Evolutionary conservation across 805 yeast species (phyloP), one percentile per base, ranked within the genome.

Genomic region (Metschnikowia drakensbergensis): DNA sequence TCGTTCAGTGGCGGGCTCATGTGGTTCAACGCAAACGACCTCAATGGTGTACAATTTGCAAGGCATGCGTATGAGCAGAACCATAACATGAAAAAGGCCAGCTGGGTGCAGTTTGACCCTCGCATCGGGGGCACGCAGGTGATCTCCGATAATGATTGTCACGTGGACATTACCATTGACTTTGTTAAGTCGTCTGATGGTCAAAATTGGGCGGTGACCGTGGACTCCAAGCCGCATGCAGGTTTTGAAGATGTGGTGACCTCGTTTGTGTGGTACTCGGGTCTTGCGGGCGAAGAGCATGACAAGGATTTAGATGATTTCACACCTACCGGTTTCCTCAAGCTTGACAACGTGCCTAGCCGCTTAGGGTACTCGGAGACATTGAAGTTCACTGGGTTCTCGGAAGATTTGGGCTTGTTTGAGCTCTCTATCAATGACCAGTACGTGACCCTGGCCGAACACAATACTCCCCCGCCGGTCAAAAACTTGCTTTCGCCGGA

Each of bases 51-150:
- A 9, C 67, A 73, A 4, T 68, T 73, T 23, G 65, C 85, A 25
- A 80, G 96, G 57, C 96, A 90, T 64, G 75, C 78, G 47, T 87
- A 90, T 59, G 88, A 84, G 45, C 90, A 83, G 56, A 71, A 71
- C 33, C 92, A 90, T 58, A 77, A 82, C 43, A 74, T 90, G 68
- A 75, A 74, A 25, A 82, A 79, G 46, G 92, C 87, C 56, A 88
- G 91, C 26, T 94, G 97, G 97, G 74, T 79, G n/a, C 70, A 74
- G 33, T 94, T 86, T 63, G 98, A 94, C 62, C 90, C 97, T 4
- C 76, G 98, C 54, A 43, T 67, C 10, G 99, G 99, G 25, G 99
- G 99, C 0, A 72, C 78, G 51, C 92, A 94, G 61, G 71, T 79
- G 1, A 82, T 94, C 28, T 68, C 73, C 33, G 99, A 94, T 63